Evolutionary conservation across 805 yeast genomes (phyloP).

Genomic region (Sugiyamaella marilandica): DNA sequence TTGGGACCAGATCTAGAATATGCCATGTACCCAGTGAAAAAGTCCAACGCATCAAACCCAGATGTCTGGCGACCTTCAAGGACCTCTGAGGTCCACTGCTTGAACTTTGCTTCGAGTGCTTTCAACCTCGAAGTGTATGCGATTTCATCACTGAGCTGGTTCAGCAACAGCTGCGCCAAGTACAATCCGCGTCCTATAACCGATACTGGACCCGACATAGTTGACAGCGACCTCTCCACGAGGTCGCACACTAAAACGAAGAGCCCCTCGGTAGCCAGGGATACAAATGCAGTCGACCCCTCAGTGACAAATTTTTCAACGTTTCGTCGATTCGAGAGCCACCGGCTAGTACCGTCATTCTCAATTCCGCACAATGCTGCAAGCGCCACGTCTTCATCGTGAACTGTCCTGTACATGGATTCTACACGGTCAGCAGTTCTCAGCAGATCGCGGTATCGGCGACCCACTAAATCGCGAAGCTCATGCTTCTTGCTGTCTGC

Average conservation of each 20-base stretch:
- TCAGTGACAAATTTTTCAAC: conserved; percentile 2
- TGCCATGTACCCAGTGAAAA: conserved; percentile 23
- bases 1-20: conserved; percentile 14
- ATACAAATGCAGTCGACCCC: not conserved
- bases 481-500: conserved; percentile 20
- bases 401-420: conserved; percentile 16
- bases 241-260: conserved; percentile 5
- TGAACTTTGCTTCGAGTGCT: not conserved
- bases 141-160: not conserved
- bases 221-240: conserved; percentile 3
- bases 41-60: conserved; percentile 16
- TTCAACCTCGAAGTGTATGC: not conserved
- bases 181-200: conserved; percentile 2
- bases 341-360: conserved; percentile 7
- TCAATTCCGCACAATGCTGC: conserved; percentile 9
- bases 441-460: conserved; percentile 21
- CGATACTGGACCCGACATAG: not conserved
- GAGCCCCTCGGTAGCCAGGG: not conserved
- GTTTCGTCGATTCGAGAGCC: conserved; percentile 13
- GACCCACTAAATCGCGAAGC: conserved; percentile 22
- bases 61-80: not conserved
- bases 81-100: not conserved
- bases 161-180: not conserved
- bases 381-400: conserved; percentile 13
- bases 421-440: conserved; percentile 22